A percentile compares a stretch with the other conserved stretches of the same genome.
Conservation (phyloP, 1,284 basidiomycete species). For the Rhodotorula sp. region DNA sequence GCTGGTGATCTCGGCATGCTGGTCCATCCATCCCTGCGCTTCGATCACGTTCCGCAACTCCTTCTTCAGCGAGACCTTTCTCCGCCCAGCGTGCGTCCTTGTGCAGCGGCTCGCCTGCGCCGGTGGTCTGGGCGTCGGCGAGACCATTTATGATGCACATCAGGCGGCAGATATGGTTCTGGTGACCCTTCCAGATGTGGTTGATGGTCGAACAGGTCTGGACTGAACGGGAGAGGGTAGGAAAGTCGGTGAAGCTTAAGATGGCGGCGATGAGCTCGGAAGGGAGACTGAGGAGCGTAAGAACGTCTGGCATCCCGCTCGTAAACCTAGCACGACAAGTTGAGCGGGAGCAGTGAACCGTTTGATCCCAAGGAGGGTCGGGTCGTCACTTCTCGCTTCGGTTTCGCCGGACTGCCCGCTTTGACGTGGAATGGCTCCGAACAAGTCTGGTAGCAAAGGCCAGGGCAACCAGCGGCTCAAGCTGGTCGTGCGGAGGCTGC, state of each 20-base stretch:
- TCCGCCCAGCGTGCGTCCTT: background rate
- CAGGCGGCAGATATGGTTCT: slow-evolving; percentile 10
- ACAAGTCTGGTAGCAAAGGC: slow-evolving; percentile 15
- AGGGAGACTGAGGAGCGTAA: slow-evolving; percentile 2
- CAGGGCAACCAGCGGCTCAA: slow-evolving; percentile 62
- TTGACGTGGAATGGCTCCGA: slow-evolving; percentile 1
- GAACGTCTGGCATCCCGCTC: no score
- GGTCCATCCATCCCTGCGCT: background rate
- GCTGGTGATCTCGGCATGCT: background rate
- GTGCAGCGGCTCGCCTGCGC: background rate
- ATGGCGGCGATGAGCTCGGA: slow-evolving; percentile 8
- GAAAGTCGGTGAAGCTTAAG: slow-evolving; percentile 8
- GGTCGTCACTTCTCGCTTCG: background rate
- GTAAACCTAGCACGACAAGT: background rate
- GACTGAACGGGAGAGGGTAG: slow-evolving; percentile 1
- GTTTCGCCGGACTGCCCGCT: background rate
- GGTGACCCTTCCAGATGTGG: background rate
- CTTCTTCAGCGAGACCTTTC: background rate
- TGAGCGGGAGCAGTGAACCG: background rate
- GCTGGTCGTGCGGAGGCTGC: slow-evolving; percentile 80
- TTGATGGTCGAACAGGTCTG: background rate
- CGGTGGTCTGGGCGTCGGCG: slow-evolving; percentile 10
- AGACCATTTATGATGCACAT: slow-evolving; percentile 6
- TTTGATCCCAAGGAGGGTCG: background rate
- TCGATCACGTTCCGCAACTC: background rate